Conservation (phyloP, 306 rosid species). For the Dryas alaskensis region DNA sequence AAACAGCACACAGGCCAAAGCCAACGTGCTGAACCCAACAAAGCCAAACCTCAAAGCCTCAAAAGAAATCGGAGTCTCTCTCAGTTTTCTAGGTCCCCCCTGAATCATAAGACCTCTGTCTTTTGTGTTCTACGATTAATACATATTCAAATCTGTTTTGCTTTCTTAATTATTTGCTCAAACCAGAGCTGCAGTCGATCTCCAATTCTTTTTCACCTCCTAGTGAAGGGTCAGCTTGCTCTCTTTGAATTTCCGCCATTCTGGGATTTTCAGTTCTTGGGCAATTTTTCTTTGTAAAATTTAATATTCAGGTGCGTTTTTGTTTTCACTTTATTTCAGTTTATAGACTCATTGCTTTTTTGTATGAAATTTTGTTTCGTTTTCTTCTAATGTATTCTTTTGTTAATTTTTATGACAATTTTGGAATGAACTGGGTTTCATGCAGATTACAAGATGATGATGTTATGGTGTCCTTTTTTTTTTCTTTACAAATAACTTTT, state of each 20-base stretch:
- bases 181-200: too few relatives aligned
- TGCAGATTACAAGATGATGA: neutral
- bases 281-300: too few relatives aligned
- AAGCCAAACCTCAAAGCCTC: neutral
- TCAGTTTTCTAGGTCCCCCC: too few relatives aligned
- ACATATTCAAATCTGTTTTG: too few relatives aligned
- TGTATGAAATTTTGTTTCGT: neutral
- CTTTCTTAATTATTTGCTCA: too few relatives aligned
- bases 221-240: too few relatives aligned
- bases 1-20: neutral
- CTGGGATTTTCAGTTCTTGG: too few relatives aligned
- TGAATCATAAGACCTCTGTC: too few relatives aligned
- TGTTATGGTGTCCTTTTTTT: neutral
- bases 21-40: neutral
- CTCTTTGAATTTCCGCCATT: too few relatives aligned
- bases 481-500: neutral
- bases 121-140: too few relatives aligned
- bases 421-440: neutral
- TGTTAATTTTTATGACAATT: neutral
- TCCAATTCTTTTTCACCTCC: too few relatives aligned
- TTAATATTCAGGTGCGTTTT: constrained; percentile 11
- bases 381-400: neutral
- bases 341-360: neutral
- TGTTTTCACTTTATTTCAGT: neutral
- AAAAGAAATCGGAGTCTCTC: too few relatives aligned